Base-by-base conservation (phyloP, 768 basidiomycete species). In the Boletus sp. region DNA sequence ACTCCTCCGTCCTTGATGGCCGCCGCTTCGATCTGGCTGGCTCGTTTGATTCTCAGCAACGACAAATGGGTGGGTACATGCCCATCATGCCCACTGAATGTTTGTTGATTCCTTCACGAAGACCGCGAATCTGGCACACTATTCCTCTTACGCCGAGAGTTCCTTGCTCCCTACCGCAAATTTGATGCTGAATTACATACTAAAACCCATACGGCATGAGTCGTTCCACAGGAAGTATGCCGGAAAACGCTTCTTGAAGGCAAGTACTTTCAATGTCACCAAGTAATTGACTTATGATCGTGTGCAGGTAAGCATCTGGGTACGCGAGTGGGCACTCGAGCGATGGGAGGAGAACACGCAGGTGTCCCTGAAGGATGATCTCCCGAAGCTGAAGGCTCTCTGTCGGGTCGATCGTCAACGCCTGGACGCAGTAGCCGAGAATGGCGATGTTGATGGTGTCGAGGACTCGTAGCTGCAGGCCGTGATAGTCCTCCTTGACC, bases 211-310 rank as follows among this genome's bases (percentile, higher is more conserved):
- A 47, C 78, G 77, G 45, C 87, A 93, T 55, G 83, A 90, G 47
- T 83, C 83, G 29, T 87, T 97, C 67, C 85, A 82, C 76, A 88
- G 88, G 74, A 97, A 98, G 74, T 98, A 94, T 65, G 85, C 90
- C 0, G 80, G 83, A 29, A 92, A 88, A 73, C 87, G 83, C 47
- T 92, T 83, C 73, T 76, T 90, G 75, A 93, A 92, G 80, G 91
- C 93, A 44, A 17, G 77, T 68, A 0, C 38, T 5, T 7, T 21
- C 23, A 8, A 30, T 5, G 0, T 40, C 13, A 8, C 9, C 7
- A 27, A 45, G 9, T 0, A 7, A 42, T 17, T 48, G 14, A 46
- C 58, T 55, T 3, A 65, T 10, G 1, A n/a, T 50, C 38, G 6
- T 40, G 15, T 56, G 35, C 56, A 96, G 87, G 88, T 90, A 32